A percentile compares a stretch with the other conserved stretches of the same genome.
These are phyloP conservation scores for Sicyos edulis DNA, from an alignment of 306 rosid species.

Conservation along the genomic window DNA sequence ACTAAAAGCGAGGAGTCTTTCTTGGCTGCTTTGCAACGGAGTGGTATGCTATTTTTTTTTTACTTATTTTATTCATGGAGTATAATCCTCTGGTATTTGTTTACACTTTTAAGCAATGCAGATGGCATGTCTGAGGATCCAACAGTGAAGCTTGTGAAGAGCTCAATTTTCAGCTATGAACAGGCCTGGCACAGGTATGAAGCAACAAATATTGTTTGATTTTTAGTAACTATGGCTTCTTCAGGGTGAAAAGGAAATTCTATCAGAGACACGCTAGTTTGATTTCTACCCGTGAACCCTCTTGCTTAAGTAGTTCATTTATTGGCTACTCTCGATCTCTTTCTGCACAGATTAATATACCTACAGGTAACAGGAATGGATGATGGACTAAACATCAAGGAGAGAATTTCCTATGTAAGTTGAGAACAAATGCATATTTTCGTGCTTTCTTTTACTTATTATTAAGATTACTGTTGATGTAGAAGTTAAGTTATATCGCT, in stretches of 20 bases:
- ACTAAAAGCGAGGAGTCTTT: conserved; percentile 81
- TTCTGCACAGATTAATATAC: conserved; percentile 65
- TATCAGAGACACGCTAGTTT: not conserved
- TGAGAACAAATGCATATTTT: conserved; percentile 11
- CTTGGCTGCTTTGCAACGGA: conserved; percentile 78
- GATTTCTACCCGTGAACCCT: not conserved
- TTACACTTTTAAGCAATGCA: conserved; percentile 45
- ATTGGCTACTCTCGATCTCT: conserved; percentile 13
- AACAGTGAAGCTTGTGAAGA: conserved; percentile 77
- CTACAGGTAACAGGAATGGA: conserved; percentile 93
- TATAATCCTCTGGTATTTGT: conserved; percentile 25
- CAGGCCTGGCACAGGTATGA: conserved; percentile 97
- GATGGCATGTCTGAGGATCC: conserved; percentile 61
- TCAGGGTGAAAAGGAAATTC: not conserved
- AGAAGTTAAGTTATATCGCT: not conserved
- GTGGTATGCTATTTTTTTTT: conserved; percentile 46
- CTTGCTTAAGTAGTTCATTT: not conserved
- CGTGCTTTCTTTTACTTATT: not conserved
- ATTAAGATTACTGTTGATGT: not conserved
- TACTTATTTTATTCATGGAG: conserved; percentile 19
- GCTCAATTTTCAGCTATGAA: conserved; percentile 90
- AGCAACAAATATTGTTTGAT: conserved; percentile 22
- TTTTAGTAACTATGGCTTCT: conserved; percentile 6
- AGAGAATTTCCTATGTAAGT: conserved; percentile 82
- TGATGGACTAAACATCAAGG: conserved; percentile 79